phyloP scores from a whole-genome alignment of 352 stramenopile genomes.

The Globisporangium ultimum region DNA sequence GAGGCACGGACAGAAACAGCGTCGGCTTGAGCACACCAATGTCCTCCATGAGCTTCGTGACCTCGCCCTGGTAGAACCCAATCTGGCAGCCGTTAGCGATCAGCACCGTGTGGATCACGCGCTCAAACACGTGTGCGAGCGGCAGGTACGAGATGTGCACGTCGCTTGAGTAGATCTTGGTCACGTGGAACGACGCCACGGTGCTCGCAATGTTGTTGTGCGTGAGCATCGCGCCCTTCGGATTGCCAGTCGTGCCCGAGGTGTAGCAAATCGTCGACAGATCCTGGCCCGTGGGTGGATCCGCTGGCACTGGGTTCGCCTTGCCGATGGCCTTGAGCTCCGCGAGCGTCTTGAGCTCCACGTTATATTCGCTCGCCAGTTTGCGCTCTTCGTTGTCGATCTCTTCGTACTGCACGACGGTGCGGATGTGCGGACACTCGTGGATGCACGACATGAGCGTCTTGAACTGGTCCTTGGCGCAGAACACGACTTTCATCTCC shows the following conservation, averaged over 20 bases:
- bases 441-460: constrained; percentile 43
- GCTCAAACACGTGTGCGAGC: constrained; percentile 93
- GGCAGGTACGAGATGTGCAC: constrained; percentile 92
- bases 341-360: constrained; percentile 37
- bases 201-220: constrained; percentile 37
- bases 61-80: constrained; percentile 91
- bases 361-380: constrained; percentile 27
- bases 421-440: constrained; percentile 48
- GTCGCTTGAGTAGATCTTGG: constrained; percentile 14
- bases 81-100: constrained; percentile 79
- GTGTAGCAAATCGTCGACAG: constrained; percentile 87
- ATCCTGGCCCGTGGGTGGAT: constrained; percentile 79
- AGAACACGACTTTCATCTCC: constrained; percentile 68
- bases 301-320: constrained; percentile 36
- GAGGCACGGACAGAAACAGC: constrained; percentile 89
- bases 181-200: constrained; percentile 18
- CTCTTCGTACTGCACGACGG: constrained; percentile 50
- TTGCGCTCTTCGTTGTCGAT: constrained; percentile 30
- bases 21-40: constrained; percentile 88
- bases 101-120: constrained; percentile 45
- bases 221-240: constrained; percentile 66
- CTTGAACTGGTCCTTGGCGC: constrained; percentile 49
- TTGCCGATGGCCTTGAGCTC: constrained; percentile 37
- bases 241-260: constrained; percentile 67
- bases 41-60: constrained; percentile 90